Percentiles rank a stretch among this genome's conserved stretches.
phyloP scores from a whole-genome alignment of 495 filamentous ascomycete species.

The Tetracladium setigerum region DNA sequence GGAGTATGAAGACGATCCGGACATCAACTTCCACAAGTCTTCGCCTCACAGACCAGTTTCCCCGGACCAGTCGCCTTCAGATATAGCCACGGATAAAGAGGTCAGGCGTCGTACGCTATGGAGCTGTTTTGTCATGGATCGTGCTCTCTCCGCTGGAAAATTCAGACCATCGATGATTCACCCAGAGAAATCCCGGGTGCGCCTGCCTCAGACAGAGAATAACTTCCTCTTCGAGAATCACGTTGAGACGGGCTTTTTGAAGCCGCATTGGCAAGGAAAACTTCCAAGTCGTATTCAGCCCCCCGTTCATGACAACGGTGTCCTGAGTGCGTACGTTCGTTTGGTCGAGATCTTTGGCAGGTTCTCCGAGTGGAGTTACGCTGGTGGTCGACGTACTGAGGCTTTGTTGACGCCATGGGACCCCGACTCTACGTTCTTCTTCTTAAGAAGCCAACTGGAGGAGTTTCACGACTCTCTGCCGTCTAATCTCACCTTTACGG shows the following conservation, averaged over 20 bases:
- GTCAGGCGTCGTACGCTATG: slow-evolving; percentile 77
- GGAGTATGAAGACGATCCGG: slow-evolving; percentile 50
- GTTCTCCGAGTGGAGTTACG: slow-evolving; percentile 68
- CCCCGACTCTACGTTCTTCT: slow-evolving; percentile 50
- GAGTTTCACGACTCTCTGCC: slow-evolving; percentile 63
- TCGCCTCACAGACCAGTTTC: neutral
- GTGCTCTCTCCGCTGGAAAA: slow-evolving; percentile 69
- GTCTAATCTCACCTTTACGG: slow-evolving; percentile 60
- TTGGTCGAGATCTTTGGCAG: slow-evolving; percentile 73
- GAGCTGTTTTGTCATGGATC: slow-evolving; percentile 78
- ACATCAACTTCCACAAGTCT: slow-evolving; percentile 4
- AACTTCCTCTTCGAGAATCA: slow-evolving; percentile 62
- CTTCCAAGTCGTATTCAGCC: slow-evolving; percentile 1
- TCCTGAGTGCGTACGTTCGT: slow-evolving; percentile 68
- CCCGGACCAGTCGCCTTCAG: slow-evolving; percentile 9
- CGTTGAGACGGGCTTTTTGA: slow-evolving; percentile 47
- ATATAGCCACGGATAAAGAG: slow-evolving; percentile 59
- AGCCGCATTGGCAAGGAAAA: slow-evolving; percentile 9
- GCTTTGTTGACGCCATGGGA: slow-evolving; percentile 50
- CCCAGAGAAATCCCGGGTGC: slow-evolving; percentile 58
- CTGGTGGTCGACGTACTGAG: slow-evolving; percentile 55
- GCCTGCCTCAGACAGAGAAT: slow-evolving; percentile 59
- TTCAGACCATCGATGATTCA: slow-evolving; percentile 63
- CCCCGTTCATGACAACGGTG: slow-evolving; percentile 52
- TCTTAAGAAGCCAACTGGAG: slow-evolving; percentile 51